These are phyloP conservation scores for Chlamydomonas sp. DNA, from an alignment of 139 green algal genomes.

Conservation along the genomic window DNA sequence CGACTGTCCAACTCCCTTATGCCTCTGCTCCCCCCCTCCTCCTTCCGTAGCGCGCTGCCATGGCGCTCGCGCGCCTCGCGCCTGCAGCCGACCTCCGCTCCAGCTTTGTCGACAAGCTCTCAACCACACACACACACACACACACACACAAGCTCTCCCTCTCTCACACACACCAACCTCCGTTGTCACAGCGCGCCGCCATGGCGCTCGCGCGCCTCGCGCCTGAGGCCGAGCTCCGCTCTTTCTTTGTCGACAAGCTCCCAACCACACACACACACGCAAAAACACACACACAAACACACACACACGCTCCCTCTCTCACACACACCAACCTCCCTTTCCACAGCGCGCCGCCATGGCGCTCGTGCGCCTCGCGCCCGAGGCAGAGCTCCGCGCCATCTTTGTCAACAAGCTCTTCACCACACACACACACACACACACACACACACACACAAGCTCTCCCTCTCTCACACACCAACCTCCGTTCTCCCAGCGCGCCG, in stretches of 20 bases:
- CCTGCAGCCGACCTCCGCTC: slow-evolving; percentile 49
- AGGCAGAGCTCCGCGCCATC: slow-evolving; percentile 57
- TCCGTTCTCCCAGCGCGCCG: slow-evolving; percentile 52
- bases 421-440: no score
- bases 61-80: slow-evolving; percentile 74
- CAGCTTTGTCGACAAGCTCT: slow-evolving; percentile 81
- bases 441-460: no score
- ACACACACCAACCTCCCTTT: no score
- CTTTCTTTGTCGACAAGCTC: slow-evolving; percentile 67
- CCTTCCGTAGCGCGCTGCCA: slow-evolving; percentile 57
- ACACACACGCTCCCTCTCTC: no score
- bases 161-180: no score
- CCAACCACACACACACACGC: no score
- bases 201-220: slow-evolving; percentile 76
- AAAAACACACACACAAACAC: no score
- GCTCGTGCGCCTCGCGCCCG: slow-evolving; percentile 68
- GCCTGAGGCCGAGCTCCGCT: slow-evolving; percentile 50
- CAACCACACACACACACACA: no score
- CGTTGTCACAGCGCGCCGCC: slow-evolving; percentile 55
- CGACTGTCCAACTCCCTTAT: slow-evolving; percentile 50
- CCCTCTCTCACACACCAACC: no score
- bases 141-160: no score
- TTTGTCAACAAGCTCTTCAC: no score
- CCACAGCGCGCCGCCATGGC: slow-evolving; percentile 67
- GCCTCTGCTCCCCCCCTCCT: no score